These are phyloP conservation scores for Fusarium annulatum DNA, from an alignment of 2,329 filamentous ascomycete genomes.

Conservation along the genomic window DNA sequence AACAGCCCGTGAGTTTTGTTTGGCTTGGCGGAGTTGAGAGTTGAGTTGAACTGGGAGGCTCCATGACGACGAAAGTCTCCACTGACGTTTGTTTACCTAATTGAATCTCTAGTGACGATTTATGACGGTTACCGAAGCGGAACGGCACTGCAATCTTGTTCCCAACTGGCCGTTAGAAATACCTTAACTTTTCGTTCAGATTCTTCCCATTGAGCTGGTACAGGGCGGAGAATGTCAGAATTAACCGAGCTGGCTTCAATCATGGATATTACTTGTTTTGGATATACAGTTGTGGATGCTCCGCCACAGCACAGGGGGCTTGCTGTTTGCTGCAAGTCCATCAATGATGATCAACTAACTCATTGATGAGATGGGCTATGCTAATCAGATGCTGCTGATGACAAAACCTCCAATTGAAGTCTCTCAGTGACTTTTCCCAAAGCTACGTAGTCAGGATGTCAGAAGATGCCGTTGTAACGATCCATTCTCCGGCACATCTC, in stretches of 20 bases:
- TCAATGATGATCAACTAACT: constrained; percentile 8
- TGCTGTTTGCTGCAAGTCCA: background rate
- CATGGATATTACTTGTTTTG: constrained; percentile 16
- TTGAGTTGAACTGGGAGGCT: background rate
- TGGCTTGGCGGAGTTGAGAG: background rate
- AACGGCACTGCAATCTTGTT: constrained; percentile 23
- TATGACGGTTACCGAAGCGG: background rate
- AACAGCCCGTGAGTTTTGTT: background rate
- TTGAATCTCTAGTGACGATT: background rate
- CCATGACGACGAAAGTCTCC: background rate
- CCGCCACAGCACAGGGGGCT: constrained; percentile 30
- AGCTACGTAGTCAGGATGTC: constrained; percentile 7
- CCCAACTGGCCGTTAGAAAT: background rate
- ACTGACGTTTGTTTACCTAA: constrained; percentile 16
- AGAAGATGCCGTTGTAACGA: constrained; percentile 17
- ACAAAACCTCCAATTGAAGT: constrained; percentile 23
- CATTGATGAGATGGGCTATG: constrained; percentile 15
- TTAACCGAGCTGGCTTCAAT: constrained; percentile 12
- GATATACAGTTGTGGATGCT: constrained; percentile 26
- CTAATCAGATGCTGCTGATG: constrained; percentile 12
- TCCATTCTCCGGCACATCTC: constrained; percentile 16
- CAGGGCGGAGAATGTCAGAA: constrained; percentile 17
- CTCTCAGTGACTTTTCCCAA: background rate
- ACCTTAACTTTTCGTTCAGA: constrained; percentile 6
- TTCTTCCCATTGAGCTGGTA: constrained; percentile 18